Evolutionary conservation across 1,284 basidiomycete species (phyloP), one percentile per base, ranked within the genome.

Genomic region (Ustilago loliicola): DNA sequence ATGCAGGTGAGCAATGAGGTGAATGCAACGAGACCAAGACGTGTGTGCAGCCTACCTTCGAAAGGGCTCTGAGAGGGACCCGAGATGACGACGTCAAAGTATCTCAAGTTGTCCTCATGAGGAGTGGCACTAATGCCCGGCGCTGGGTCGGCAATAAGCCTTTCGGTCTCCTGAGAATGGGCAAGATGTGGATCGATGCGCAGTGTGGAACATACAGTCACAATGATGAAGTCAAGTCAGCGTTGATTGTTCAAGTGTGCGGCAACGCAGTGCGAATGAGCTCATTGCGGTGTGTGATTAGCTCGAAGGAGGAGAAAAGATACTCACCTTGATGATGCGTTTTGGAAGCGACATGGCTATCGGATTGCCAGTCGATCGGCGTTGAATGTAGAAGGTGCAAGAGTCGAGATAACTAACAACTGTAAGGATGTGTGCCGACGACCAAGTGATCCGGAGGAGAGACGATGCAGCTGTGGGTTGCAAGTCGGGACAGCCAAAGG

Each of bases 51-150:
- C 83, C 51, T 38, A 82, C 83, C 83, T 69, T 95, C 91, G 87
- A 98, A 99, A 0, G 97, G 95, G 83, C 94, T 96, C 42, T 93
- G 94, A 76, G 92, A 93, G 2, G 96, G 96, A 32, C 96, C 96
- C 79, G 94, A 90, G 82, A 99, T 96, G 58, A 94, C 93, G 51
- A 99, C 96, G 88, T 99, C 95, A 88, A 99, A 99, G 89, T 99
- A 98, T 61, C 96, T 90, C 70, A 99, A 89, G 88, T 99, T 99
- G 86, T 99, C 96, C 17, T 99, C 96, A 84, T 99, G 96, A 7
- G 96, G 95, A 11, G 90, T 88, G 21, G 96, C 97, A 29, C 93
- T 91, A 80, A 99, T 99, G 57, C 96, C 96, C 29, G 96, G 96
- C 3, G 95, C 95, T 40, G 96, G 95, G 88, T 99, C 96, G 51